phyloP scores from a whole-genome alignment of 345 rosid species.

The Eucalyptus paniculata region DNA sequence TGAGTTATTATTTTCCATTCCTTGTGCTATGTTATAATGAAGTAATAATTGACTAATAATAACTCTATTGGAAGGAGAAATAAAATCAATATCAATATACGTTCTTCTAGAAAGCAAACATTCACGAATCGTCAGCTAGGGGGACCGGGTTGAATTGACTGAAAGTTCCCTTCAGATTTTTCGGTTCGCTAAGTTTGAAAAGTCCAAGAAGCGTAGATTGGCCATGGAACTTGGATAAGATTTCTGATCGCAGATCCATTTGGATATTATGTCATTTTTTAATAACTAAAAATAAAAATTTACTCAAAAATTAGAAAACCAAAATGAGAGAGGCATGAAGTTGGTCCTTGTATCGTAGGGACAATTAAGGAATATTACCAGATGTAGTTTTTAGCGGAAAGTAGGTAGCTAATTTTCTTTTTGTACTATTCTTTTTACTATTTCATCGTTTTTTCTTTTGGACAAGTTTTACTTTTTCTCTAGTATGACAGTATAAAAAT shows the following conservation, averaged over 20 bases:
- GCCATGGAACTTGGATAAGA: background rate
- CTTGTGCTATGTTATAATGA: background rate
- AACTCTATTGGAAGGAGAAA: background rate
- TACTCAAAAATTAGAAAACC: background rate
- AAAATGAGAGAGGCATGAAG: background rate
- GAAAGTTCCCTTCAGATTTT: background rate
- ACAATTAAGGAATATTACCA: background rate
- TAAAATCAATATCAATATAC: too few species aligned
- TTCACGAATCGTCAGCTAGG: background rate
- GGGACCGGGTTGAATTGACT: background rate
- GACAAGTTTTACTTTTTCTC: background rate
- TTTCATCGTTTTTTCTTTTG: too few species aligned
- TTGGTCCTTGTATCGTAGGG: background rate
- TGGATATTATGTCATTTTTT: background rate
- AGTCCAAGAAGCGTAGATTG: background rate
- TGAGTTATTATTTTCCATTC: background rate
- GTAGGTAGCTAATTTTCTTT: background rate
- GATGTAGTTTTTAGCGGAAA: background rate
- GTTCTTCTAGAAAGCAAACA: background rate
- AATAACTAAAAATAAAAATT: background rate
- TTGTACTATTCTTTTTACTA: too few species aligned
- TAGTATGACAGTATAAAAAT: background rate
- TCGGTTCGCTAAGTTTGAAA: background rate
- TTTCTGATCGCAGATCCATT: background rate
- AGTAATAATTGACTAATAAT: background rate